phyloP scores from a whole-genome alignment of 2,329 filamentous ascomycete species.

The Trichoderma simmonsii region DNA sequence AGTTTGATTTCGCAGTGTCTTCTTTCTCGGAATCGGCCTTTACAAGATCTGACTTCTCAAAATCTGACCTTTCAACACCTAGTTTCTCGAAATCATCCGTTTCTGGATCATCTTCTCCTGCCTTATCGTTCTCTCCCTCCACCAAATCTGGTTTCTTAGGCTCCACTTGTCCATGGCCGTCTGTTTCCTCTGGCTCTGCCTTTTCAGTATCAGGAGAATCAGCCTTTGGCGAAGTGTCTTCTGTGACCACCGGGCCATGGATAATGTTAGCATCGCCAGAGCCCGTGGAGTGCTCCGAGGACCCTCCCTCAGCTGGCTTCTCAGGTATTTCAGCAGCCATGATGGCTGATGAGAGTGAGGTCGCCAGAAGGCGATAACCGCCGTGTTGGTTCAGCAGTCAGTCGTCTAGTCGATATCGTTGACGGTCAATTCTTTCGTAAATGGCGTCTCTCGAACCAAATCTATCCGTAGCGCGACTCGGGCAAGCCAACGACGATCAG shows the following conservation, averaged over 20 bases:
- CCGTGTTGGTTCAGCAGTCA: not conserved
- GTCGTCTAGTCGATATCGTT: not conserved
- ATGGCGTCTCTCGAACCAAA: not conserved
- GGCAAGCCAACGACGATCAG: not conserved
- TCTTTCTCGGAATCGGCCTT: not conserved
- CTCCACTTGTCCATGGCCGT: not conserved
- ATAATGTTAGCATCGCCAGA: not conserved
- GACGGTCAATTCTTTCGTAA: not conserved
- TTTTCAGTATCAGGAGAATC: not conserved
- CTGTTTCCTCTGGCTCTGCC: not conserved
- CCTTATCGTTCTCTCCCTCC: not conserved
- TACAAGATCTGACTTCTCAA: not conserved
- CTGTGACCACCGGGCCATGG: not conserved
- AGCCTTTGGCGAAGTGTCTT: not conserved
- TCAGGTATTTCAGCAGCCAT: constrained; percentile 1
- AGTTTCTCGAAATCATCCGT: not conserved
- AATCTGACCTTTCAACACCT: not conserved
- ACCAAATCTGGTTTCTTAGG: not conserved
- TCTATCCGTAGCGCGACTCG: not conserved
- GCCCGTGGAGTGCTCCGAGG: not conserved
- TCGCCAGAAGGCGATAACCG: constrained; percentile 13
- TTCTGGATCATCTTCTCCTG: not conserved
- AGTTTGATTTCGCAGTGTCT: not conserved
- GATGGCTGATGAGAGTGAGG: constrained; percentile 18
- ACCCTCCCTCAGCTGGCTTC: not conserved